phyloP scores from a whole-genome alignment of 108 stramenopile species.

The Bacterosira constricta region DNA sequence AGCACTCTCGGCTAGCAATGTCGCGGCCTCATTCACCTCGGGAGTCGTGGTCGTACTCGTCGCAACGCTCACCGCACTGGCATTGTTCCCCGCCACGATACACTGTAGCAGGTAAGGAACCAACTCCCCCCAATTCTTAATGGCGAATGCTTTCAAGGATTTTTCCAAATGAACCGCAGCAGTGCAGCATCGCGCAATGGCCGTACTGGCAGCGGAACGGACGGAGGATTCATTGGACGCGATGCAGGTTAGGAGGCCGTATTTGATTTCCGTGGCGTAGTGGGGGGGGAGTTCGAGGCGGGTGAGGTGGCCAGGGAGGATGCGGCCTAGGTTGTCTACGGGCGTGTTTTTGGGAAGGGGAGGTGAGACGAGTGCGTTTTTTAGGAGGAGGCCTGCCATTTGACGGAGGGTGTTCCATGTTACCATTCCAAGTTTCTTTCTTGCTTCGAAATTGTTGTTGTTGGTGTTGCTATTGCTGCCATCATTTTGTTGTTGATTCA shows the following conservation, averaged over 20 bases:
- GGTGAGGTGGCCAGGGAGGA: conserved; percentile 6
- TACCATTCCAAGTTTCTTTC: conserved; percentile 15
- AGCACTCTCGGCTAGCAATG: conserved; percentile 3
- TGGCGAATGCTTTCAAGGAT: conserved; percentile 12
- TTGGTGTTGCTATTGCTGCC: background rate
- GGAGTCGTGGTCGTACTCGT: background rate
- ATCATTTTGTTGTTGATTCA: too few species aligned
- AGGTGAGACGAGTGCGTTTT: conserved; percentile 79
- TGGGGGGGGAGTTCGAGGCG: conserved; percentile 23
- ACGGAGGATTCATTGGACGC: conserved; percentile 38
- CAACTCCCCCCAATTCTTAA: conserved; percentile 35
- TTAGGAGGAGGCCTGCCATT: conserved; percentile 89
- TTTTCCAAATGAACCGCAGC: conserved; percentile 21
- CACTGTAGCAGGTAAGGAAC: conserved; percentile 41
- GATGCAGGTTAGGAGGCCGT: conserved; percentile 50
- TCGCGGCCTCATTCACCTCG: too few species aligned
- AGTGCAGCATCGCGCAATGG: conserved; percentile 42
- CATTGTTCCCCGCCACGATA: conserved; percentile 16
- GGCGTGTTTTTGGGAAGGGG: conserved; percentile 44
- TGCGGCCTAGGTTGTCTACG: conserved; percentile 17
- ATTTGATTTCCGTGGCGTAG: conserved; percentile 38
- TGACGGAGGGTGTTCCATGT: conserved; percentile 83
- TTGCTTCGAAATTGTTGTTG: background rate
- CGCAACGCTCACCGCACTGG: background rate
- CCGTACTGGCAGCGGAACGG: conserved; percentile 33